These are phyloP conservation scores for Arthrocladium fulminans DNA, from an alignment of 2,329 filamentous ascomycete genomes.

Conservation along the genomic window DNA sequence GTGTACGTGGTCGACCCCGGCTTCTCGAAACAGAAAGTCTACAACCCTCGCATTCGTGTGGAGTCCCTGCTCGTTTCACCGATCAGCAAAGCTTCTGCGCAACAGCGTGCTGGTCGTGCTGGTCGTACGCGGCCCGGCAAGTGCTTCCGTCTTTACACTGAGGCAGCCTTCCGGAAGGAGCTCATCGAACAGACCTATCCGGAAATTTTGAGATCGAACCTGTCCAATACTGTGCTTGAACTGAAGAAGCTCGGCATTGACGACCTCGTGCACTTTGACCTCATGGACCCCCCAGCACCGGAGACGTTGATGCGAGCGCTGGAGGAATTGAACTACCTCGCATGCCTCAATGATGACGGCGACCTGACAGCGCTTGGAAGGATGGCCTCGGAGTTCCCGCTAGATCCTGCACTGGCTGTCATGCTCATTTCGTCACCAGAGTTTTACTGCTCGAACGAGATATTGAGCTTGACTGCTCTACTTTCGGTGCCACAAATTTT, in stretches of 20 bases:
- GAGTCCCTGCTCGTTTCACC: conserved; percentile 96
- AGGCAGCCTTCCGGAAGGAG: conserved; percentile 93
- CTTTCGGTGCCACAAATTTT: conserved; percentile 93
- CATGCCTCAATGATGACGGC: conserved; percentile 92
- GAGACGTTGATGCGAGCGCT: conserved; percentile 97
- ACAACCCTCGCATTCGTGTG: conserved; percentile 92
- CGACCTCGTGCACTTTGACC: conserved; percentile 93
- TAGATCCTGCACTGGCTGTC: conserved; percentile 87
- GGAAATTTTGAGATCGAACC: conserved; percentile 87
- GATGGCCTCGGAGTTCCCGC: conserved; percentile 86
- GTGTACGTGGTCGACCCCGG: conserved; percentile 99
- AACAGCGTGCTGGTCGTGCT: conserved; percentile 96
- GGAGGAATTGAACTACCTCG: conserved; percentile 94
- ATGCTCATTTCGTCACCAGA: conserved; percentile 97
- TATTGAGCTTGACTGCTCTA: conserved; percentile 86
- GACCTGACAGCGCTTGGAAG: conserved; percentile 79
- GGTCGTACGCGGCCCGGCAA: conserved; percentile 98
- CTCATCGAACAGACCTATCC: conserved; percentile 96
- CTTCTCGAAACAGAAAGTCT: conserved; percentile 99
- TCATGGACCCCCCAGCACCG: conserved; percentile 96
- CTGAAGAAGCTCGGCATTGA: conserved; percentile 90
- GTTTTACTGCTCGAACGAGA: conserved; percentile 98
- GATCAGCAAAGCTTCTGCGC: conserved; percentile 94
- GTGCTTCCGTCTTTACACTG: conserved; percentile 94
- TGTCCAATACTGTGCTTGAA: conserved; percentile 90